Evolutionary conservation across 2,329 filamentous ascomycete genomes (phyloP).

Genomic region (Fusarium mundagurra): DNA sequence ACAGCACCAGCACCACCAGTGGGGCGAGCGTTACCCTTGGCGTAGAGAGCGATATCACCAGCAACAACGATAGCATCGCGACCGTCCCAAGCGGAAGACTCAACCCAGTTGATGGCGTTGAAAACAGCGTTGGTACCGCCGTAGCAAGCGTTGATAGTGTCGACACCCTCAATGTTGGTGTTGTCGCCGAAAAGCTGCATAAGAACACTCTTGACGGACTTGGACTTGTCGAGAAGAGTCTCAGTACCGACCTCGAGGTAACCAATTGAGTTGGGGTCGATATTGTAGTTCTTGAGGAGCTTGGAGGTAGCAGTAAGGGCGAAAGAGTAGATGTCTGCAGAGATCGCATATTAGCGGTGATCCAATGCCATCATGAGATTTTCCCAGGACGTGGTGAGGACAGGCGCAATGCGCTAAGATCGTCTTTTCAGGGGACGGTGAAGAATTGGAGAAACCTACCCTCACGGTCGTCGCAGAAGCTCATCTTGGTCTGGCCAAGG

Average conservation of each 20-base stretch:
- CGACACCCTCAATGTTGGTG: slow-evolving; percentile 84
- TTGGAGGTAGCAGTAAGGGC: slow-evolving; percentile 80
- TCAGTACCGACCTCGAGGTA: slow-evolving; percentile 87
- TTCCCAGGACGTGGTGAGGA: slow-evolving; percentile 6
- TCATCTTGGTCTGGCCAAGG: slow-evolving; percentile 91
- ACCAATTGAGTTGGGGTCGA: slow-evolving; percentile 81
- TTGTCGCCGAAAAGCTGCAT: slow-evolving; percentile 90
- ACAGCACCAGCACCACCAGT: slow-evolving; percentile 84
- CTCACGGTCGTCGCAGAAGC: slow-evolving; percentile 90
- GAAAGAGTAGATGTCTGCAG: slow-evolving; percentile 85
- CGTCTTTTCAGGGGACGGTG: slow-evolving; percentile 14
- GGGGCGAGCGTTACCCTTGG: slow-evolving; percentile 82
- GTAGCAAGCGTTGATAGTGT: slow-evolving; percentile 88
- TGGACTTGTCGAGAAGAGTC: slow-evolving; percentile 88
- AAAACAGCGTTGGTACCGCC: slow-evolving; percentile 86
- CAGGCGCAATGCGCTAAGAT: slow-evolving; percentile 12
- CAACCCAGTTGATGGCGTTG: slow-evolving; percentile 86
- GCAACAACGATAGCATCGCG: slow-evolving; percentile 82
- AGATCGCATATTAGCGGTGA: slow-evolving; percentile 21
- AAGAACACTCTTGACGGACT: slow-evolving; percentile 87
- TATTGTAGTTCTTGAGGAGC: slow-evolving; percentile 83
- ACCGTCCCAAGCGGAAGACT: slow-evolving; percentile 88
- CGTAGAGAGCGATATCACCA: slow-evolving; percentile 86
- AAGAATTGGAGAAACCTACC: slow-evolving; percentile 58
- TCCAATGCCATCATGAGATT: slow-evolving; percentile 6